These are phyloP conservation scores for Candida wancherniae DNA, from an alignment of 805 yeast genomes.

Conservation along the genomic window DNA sequence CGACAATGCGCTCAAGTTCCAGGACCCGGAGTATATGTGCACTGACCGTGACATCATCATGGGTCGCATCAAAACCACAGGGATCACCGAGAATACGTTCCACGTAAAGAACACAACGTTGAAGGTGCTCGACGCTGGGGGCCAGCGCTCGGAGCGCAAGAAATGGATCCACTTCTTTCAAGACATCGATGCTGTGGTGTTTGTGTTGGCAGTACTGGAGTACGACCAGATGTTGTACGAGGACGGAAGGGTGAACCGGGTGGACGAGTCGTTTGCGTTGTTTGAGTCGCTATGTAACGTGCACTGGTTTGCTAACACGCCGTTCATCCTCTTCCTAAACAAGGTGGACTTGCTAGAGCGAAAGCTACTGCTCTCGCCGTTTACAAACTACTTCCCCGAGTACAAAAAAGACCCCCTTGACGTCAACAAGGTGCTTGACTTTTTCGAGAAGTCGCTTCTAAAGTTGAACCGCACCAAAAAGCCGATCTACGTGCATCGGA, in stretches of 20 bases:
- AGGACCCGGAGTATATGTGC: slow-evolving; percentile 61
- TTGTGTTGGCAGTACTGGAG: slow-evolving; percentile 86
- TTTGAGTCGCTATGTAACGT: slow-evolving; percentile 84
- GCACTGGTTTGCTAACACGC: slow-evolving; percentile 77
- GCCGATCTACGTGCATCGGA: slow-evolving; percentile 85
- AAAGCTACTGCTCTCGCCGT: slow-evolving; percentile 62
- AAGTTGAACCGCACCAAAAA: slow-evolving; percentile 59
- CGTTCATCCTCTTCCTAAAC: slow-evolving; percentile 84
- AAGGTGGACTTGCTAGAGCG: slow-evolving; percentile 77
- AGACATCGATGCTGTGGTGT: slow-evolving; percentile 80
- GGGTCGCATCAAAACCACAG: slow-evolving; percentile 93
- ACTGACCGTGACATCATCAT: slow-evolving; percentile 78
- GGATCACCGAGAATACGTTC: slow-evolving; percentile 84
- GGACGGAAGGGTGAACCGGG: slow-evolving; percentile 81
- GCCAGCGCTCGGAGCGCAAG: slow-evolving; percentile 84
- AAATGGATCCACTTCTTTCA: slow-evolving; percentile 96
- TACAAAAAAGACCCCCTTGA: slow-evolving; percentile 61
- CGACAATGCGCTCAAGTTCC: slow-evolving; percentile 62
- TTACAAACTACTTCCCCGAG: slow-evolving; percentile 72
- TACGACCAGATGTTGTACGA: slow-evolving; percentile 90
- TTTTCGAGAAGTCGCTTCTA: slow-evolving; percentile 64
- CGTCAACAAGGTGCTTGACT: slow-evolving; percentile 61
- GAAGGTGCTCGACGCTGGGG: slow-evolving; percentile 91
- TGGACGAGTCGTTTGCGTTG: slow-evolving; percentile 82
- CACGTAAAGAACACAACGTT: slow-evolving; percentile 58